Conservation (phyloP, 352 stramenopile genomes). For the Stephanocyclus meneghinianus region DNA sequence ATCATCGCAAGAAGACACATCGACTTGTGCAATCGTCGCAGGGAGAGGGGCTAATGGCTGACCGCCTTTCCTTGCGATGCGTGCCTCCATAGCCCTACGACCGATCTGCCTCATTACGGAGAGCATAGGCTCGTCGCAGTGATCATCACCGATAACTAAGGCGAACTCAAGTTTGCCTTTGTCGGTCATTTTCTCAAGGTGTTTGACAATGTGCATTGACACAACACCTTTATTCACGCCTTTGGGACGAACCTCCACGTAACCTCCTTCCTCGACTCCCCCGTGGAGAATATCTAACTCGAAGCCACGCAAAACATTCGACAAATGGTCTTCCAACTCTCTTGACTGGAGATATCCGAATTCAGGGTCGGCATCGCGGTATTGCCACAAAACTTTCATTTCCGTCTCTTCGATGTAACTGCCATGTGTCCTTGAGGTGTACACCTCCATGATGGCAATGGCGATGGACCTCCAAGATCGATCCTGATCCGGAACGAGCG, state of each 20-base stretch:
- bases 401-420: conserved; percentile 99
- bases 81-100: conserved; percentile 44
- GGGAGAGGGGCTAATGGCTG: conserved; percentile 62
- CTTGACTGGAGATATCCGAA: conserved; percentile 98
- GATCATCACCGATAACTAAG: conserved; percentile 95
- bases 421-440: conserved; percentile 96
- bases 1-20: conserved; percentile 77
- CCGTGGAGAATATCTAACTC: conserved; percentile 86
- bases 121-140: conserved; percentile 98
- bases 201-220: conserved; percentile 91
- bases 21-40: conserved; percentile 68
- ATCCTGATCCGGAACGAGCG: conserved; percentile 75
- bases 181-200: conserved; percentile 89
- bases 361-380: conserved; percentile 97
- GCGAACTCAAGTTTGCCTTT: conserved; percentile 93
- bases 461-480: conserved; percentile 96
- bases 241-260: conserved; percentile 97
- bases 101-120: conserved; percentile 79
- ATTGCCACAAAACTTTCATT: conserved; percentile 98
- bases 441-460: conserved; percentile 98
- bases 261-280: conserved; percentile 86
- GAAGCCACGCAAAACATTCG: conserved; percentile 92
- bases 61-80: conserved; percentile 52
- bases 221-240: conserved; percentile 98
- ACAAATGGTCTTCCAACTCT: conserved; percentile 96